Evolutionary conservation across 768 basidiomycete genomes (phyloP), one percentile per base, ranked within the genome.

Genomic region (Suillus occidentalis): DNA sequence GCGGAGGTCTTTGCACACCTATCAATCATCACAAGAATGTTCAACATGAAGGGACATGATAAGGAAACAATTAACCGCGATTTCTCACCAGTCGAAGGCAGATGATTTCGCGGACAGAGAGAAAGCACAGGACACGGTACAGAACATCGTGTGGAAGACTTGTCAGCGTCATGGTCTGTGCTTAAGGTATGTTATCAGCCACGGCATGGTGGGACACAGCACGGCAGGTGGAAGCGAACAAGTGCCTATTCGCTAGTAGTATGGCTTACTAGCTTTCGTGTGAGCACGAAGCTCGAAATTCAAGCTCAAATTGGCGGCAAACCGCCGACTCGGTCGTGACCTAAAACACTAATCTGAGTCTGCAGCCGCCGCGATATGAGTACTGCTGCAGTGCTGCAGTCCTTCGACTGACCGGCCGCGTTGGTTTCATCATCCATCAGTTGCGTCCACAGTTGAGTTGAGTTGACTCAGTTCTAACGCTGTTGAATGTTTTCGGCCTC

Each of bases 51-150:
- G n/a, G n/a, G n/a, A n/a, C 16, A 9, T 16, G 9, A 28, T 40
- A 25, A 18, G 16, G 22, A 58, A 18, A 20, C 6, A 6, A 58
- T 12, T 8, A 58, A 12, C 53, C 28, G 20, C 2, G 6, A 20
- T 28, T 40, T 28, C 57, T 58, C 25, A 58, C 57, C 37, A 58
- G 18, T 40, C 57, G 57, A 58, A 58, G 57, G 57, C 57, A 58
- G 37, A 58, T 58, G 16, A 58, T 58, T 40, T 58, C 57, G 39
- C 57, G 57, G 25, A 58, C 57, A 20, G 57, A 40, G 16, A 58
- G 57, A 58, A 58, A 58, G 39, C 25, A 28, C 3, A 58, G 16
- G 22, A 58, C 25, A 40, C 57, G 57, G 16, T 40, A 58, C 22
- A 58, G 28, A 40, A 25, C 57, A 28, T 58, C 57, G 10, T 58